phyloP scores from a whole-genome alignment of 1,284 basidiomycete species.

The Boletus sp. region DNA sequence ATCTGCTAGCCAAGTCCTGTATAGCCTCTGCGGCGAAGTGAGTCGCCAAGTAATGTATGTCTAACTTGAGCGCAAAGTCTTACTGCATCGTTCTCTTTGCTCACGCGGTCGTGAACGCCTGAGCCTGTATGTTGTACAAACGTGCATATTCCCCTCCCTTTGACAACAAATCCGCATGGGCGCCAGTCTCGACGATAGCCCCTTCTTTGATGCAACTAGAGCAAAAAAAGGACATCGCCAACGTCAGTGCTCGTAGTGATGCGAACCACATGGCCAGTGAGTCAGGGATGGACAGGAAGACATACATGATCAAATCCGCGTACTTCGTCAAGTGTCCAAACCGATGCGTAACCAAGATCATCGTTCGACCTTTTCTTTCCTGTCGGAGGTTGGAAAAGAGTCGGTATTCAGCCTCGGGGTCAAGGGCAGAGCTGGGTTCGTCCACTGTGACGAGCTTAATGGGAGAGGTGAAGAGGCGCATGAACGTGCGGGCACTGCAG shows the following conservation, averaged over 20 bases:
- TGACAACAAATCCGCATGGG: slow-evolving; percentile 47
- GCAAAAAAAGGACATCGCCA: neutral
- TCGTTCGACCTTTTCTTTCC: slow-evolving; percentile 53
- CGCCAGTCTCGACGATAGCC: slow-evolving; percentile 48
- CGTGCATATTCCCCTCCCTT: slow-evolving; percentile 49
- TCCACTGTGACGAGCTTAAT: slow-evolving; percentile 48
- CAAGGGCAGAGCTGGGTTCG: slow-evolving; percentile 52
- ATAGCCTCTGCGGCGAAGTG: too few relatives aligned
- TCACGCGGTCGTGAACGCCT: slow-evolving; percentile 38
- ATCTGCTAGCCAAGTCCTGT: too few relatives aligned
- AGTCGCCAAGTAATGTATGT: neutral
- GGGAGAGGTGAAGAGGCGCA: slow-evolving; percentile 42
- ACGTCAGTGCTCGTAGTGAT: neutral
- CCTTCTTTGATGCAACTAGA: slow-evolving; percentile 54
- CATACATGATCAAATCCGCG: slow-evolving; percentile 59
- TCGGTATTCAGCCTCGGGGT: slow-evolving; percentile 46
- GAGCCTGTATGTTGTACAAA: slow-evolving; percentile 53
- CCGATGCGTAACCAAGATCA: slow-evolving; percentile 67
- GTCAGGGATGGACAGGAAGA: neutral
- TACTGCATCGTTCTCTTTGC: neutral
- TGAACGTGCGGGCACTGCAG: slow-evolving; percentile 36
- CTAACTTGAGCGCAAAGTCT: too few relatives aligned
- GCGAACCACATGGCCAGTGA: neutral
- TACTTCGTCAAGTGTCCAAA: slow-evolving; percentile 63
- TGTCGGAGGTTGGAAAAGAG: slow-evolving; percentile 51